These are phyloP conservation scores for Pseudogymnoascus sp. DNA, from an alignment of 2,329 filamentous ascomycete genomes.

Conservation along the genomic window DNA sequence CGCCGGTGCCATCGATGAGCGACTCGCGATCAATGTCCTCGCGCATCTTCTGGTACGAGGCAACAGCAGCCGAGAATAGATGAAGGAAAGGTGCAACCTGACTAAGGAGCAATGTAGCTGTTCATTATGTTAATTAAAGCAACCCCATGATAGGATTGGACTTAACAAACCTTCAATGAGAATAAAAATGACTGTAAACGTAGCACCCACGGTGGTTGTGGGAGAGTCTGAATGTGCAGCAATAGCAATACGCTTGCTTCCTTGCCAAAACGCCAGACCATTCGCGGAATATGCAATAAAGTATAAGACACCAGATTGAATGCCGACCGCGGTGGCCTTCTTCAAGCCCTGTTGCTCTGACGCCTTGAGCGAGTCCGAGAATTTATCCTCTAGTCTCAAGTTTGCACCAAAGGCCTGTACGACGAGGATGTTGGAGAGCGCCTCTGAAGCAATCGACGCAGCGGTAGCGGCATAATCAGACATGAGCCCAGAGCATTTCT, in stretches of 20 bases:
- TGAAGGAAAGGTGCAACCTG: slow-evolving; percentile 55
- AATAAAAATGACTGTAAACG: slow-evolving; percentile 43
- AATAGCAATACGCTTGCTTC: slow-evolving; percentile 40
- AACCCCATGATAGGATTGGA: background rate
- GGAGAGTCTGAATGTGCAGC: slow-evolving; percentile 13
- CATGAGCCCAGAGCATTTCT: slow-evolving; percentile 36
- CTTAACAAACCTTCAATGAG: slow-evolving; percentile 38
- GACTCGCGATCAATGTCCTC: slow-evolving; percentile 17
- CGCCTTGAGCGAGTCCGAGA: slow-evolving; percentile 34
- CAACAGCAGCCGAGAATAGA: slow-evolving; percentile 48
- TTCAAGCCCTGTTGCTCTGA: slow-evolving; percentile 37
- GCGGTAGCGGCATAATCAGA: slow-evolving; percentile 39
- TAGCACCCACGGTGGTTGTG: slow-evolving; percentile 27
- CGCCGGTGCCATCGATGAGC: slow-evolving; percentile 18
- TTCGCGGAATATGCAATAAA: slow-evolving; percentile 49
- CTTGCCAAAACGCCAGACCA: slow-evolving; percentile 50
- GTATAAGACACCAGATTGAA: slow-evolving; percentile 44
- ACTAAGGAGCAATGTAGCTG: slow-evolving; percentile 46
- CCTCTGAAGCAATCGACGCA: slow-evolving; percentile 43
- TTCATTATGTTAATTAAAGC: background rate
- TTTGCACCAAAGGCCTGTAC: slow-evolving; percentile 46
- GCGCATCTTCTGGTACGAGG: slow-evolving; percentile 46
- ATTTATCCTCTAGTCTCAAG: slow-evolving; percentile 39
- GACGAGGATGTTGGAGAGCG: slow-evolving; percentile 40
- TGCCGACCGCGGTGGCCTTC: slow-evolving; percentile 39